Conservation (phyloP, 2,329 filamentous ascomycete species). For the Sclerotinia borealis region DNA sequence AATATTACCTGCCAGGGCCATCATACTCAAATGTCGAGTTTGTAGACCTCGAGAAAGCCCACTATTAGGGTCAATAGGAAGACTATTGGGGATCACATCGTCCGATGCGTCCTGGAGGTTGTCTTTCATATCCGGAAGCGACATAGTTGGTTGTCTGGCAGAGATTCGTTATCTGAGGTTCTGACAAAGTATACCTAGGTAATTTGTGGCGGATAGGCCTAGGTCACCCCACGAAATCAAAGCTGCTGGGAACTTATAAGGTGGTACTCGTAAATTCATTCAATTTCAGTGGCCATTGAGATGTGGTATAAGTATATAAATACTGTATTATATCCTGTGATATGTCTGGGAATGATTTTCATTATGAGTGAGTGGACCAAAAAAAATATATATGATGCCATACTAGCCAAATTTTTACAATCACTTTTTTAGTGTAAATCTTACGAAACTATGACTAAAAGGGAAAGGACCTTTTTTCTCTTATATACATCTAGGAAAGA, state of each 20-base stretch:
- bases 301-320: background rate
- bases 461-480: background rate
- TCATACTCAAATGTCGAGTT: constrained; percentile 62
- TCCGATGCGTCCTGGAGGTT: background rate
- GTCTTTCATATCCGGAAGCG: background rate
- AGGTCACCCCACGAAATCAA: background rate
- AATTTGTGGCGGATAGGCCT: background rate
- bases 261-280: background rate
- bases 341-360: background rate
- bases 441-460: constrained; percentile 1
- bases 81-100: background rate
- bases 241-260: background rate
- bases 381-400: constrained; percentile 10
- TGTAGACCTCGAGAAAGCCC: constrained; percentile 65
- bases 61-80: constrained; percentile 46
- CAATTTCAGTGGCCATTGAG: background rate
- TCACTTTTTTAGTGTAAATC: background rate
- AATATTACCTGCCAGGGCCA: constrained; percentile 45
- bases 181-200: background rate
- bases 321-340: too few relatives aligned
- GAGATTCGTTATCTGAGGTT: background rate
- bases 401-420: constrained; percentile 8
- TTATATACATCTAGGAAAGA: background rate
- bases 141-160: background rate
- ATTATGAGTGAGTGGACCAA: background rate